A percentile compares a stretch with the other conserved stretches of the same genome.
These are phyloP conservation scores for Lithohypha guttulata DNA, from an alignment of 2,329 filamentous ascomycete species.

Conservation along the genomic window DNA sequence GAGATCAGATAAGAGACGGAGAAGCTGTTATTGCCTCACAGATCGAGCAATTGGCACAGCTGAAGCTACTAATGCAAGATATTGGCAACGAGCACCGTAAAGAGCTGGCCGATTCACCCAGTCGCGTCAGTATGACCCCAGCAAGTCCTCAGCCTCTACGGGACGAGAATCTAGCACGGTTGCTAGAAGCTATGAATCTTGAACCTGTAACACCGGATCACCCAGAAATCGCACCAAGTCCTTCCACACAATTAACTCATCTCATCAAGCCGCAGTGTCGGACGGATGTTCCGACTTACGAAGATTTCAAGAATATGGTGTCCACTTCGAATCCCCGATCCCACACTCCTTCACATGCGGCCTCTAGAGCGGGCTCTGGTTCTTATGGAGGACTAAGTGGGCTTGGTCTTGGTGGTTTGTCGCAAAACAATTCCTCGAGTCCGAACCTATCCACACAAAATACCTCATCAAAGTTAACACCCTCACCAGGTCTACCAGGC, in stretches of 20 bases:
- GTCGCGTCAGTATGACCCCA: constrained; percentile 57
- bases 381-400: constrained; percentile 56
- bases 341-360: constrained; percentile 23
- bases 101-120: constrained; percentile 62
- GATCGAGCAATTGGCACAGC: constrained; percentile 81
- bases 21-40: constrained; percentile 78
- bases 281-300: constrained; percentile 67
- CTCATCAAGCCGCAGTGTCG: constrained; percentile 74
- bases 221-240: constrained; percentile 48
- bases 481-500: constrained; percentile 40
- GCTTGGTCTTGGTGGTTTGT: constrained; percentile 38
- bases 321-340: constrained; percentile 44
- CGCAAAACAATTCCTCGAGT: constrained; percentile 26
- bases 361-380: constrained; percentile 61
- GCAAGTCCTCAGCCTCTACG: constrained; percentile 60
- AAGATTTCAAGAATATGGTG: constrained; percentile 73
- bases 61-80: constrained; percentile 86
- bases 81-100: constrained; percentile 54
- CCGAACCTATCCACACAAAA: constrained; percentile 44
- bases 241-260: constrained; percentile 65
- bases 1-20: constrained; percentile 73
- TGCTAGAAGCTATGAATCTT: constrained; percentile 51
- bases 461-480: constrained; percentile 45
- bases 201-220: constrained; percentile 39
- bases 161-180: constrained; percentile 45